Percentiles rank a stretch among this genome's conserved stretches.
These are phyloP conservation scores for Phaseolus coccineus DNA, from an alignment of 331 rosid genomes.

Conservation along the genomic window DNA sequence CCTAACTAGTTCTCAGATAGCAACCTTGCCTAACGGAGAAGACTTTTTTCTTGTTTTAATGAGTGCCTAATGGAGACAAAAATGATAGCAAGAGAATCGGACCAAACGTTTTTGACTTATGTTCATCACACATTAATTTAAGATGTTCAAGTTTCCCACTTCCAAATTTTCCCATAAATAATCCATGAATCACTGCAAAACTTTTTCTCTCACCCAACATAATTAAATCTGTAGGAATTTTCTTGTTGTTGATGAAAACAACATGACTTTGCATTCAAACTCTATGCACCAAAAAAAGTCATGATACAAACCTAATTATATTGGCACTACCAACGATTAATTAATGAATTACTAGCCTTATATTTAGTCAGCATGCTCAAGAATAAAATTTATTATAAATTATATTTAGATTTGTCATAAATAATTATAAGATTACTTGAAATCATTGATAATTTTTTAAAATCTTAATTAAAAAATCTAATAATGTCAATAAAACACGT, in stretches of 20 bases:
- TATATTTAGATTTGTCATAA: too few relatives aligned
- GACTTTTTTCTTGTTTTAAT: not conserved
- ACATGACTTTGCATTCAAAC: not conserved
- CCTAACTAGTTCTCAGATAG: constrained; percentile 24
- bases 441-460: too few relatives aligned
- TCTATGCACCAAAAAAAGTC: not conserved
- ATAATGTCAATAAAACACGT: too few relatives aligned
- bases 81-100: constrained; percentile 9
- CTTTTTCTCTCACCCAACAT: not conserved
- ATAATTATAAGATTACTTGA: too few relatives aligned
- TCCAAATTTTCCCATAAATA: constrained; percentile 14
- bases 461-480: too few relatives aligned
- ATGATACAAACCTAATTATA: not conserved
- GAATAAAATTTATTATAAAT: too few relatives aligned
- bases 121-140: constrained; percentile 11
- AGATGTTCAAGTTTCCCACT: not conserved
- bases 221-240: not conserved
- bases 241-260: not conserved
- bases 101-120: constrained; percentile 46
- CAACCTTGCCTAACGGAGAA: constrained; percentile 5
- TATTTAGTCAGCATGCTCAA: too few relatives aligned
- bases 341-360: too few relatives aligned
- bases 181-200: not conserved
- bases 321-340: too few relatives aligned
- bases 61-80: not conserved